Percentiles rank a stretch among this genome's conserved stretches.
These are phyloP conservation scores for Ammopiptanthus mongolicus DNA, from an alignment of 306 rosid genomes.

Conservation along the genomic window DNA sequence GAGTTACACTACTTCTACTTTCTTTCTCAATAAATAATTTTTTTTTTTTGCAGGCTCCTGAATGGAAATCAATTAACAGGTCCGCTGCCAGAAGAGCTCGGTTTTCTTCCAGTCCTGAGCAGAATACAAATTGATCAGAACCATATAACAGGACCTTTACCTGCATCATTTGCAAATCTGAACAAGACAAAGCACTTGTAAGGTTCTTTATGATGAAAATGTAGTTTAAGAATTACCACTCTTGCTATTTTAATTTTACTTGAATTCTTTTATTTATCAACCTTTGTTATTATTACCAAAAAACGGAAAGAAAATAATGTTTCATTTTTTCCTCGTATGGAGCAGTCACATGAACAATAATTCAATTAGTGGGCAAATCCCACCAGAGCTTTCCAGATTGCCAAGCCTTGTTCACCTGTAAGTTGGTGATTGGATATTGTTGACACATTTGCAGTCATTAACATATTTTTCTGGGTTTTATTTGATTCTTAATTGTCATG, in stretches of 20 bases:
- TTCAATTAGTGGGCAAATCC: constrained; percentile 83
- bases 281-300: neutral
- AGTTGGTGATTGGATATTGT: constrained; percentile 31
- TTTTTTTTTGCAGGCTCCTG: constrained; percentile 54
- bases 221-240: neutral
- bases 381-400: constrained; percentile 56
- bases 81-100: constrained; percentile 76
- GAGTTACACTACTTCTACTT: neutral
- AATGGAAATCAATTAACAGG: constrained; percentile 80
- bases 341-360: constrained; percentile 98
- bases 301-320: constrained; percentile 16
- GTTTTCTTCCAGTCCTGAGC: constrained; percentile 56
- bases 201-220: constrained; percentile 36
- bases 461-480: neutral
- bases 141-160: constrained; percentile 65
- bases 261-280: constrained; percentile 9
- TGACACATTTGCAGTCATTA: neutral
- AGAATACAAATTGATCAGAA: constrained; percentile 81
- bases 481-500: neutral
- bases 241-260: neutral
- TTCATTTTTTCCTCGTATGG: constrained; percentile 14
- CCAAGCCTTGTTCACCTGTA: constrained; percentile 73
- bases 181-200: constrained; percentile 66
- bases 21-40: neutral
- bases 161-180: constrained; percentile 67